Base-by-base conservation (phyloP, 306 rosid species). In the Gastrolobium villosum region DNA sequence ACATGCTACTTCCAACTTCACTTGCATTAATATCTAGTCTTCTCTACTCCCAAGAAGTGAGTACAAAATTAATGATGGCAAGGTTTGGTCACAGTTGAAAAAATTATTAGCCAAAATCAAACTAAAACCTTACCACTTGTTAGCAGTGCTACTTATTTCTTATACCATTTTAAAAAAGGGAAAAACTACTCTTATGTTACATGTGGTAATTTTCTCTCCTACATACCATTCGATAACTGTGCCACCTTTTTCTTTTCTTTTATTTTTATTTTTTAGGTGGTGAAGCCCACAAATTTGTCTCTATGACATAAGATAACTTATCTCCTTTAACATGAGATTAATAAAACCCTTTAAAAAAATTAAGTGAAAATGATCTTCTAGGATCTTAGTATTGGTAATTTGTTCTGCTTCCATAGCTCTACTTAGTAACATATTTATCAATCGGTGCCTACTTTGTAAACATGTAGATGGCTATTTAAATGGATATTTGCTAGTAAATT, bases 11-110 rank as follows among this genome's bases (percentile, higher is more conserved):
- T 20, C 26, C 26, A 20, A 20, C 26, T 20, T 20, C 26, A 20
- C 26, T 20, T 20, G 26, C 26, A 0, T 0, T 20, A 20, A 20
- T 20, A 20, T 20, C 0, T 20, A 20, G 26, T 20, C 26, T 20
- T 20, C 26, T 20, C 26, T 20, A 20, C 26, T 20, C 26, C 26
- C 26, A 20, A 20, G 26, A 20, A 20, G 26, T 20, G 26, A 20
- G 0, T 20, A 20, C 26, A 20, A 57, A 5, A 9, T 52, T 5
- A 56, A 56, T 28, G 3, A 4, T 2, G 34, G 39, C n/a, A 10
- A 30, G 37, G 13, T 7, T 63, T 63, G 32, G 77, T 43, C 9
- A 49, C 14, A 50, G 37, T 15, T 45, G 62, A 10, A 52, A 81
- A 74, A 26, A n/a, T 31, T 31, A 11, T 26, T 37, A 20, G 32